A percentile compares a stretch with the other conserved stretches of the same genome.
Evolutionary conservation across 192 early-diverging fungal species (phyloP).

Genomic region (Umbelopsis sp.): DNA sequence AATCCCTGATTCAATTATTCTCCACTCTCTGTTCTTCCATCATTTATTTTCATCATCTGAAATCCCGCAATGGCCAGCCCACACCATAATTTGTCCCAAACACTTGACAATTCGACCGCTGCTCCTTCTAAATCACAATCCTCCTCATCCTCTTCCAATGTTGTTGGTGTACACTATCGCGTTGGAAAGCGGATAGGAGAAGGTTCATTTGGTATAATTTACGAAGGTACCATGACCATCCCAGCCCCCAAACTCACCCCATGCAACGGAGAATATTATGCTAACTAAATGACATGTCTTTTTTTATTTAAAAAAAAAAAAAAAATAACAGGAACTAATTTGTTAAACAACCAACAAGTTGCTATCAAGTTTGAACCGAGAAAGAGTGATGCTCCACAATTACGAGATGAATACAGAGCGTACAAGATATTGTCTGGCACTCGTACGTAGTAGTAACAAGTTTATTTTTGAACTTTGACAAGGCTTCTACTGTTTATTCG

Average conservation of each 20-base stretch:
- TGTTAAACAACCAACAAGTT: conserved; percentile 88
- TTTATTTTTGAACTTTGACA: too few species aligned
- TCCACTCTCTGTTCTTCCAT: background rate
- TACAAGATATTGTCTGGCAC: conserved; percentile 89
- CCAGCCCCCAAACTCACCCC: background rate
- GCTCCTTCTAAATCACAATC: background rate
- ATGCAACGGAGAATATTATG: conserved; percentile 12
- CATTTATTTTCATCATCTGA: conserved; percentile 1
- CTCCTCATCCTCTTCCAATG: conserved; percentile 34
- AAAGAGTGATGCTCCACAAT: conserved; percentile 96
- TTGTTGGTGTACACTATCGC: conserved; percentile 96
- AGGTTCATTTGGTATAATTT: conserved; percentile 98
- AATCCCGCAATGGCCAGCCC: conserved; percentile 4
- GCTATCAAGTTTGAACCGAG: conserved; percentile 98
- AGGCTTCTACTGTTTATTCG: too few species aligned
- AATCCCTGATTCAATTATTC: background rate
- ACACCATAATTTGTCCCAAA: conserved; percentile 7
- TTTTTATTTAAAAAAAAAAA: conserved; percentile 36
- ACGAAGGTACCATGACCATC: conserved; percentile 78
- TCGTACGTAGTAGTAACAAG: conserved; percentile 33
- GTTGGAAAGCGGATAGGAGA: conserved; percentile 98
- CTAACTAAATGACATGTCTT: background rate
- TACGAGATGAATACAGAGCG: conserved; percentile 93
- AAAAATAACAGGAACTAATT: conserved; percentile 85
- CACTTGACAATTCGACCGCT: background rate